Evolutionary conservation across 495 filamentous ascomycete genomes (phyloP).

Genomic region (Hypomontagnella monticulosa): DNA sequence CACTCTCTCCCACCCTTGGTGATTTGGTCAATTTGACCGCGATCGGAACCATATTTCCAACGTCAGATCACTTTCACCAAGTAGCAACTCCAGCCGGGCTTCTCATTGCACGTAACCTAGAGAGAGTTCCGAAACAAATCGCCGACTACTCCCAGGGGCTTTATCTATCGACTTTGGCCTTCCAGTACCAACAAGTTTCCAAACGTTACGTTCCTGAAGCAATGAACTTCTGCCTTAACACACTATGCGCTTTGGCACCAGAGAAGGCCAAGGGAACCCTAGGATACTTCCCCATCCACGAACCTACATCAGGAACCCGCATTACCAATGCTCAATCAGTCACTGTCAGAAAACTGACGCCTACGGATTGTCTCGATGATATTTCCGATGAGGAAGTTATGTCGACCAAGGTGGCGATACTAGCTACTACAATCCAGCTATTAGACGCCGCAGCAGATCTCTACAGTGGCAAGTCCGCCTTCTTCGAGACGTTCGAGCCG

Average conservation of each 20-base stretch:
- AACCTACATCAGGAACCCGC: conserved; percentile 64
- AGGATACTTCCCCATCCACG: conserved; percentile 70
- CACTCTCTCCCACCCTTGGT: conserved; percentile 70
- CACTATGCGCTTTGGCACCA: conserved; percentile 74
- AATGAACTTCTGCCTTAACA: conserved; percentile 80
- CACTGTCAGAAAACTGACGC: conserved; percentile 53
- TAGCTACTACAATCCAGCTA: conserved; percentile 65
- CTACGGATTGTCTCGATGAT: conserved; percentile 62
- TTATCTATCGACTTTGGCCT: conserved; percentile 77
- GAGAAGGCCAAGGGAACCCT: conserved; percentile 53
- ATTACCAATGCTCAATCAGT: conserved; percentile 50
- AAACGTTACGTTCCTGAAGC: conserved; percentile 90
- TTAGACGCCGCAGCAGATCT: conserved; percentile 68
- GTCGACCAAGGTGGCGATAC: conserved; percentile 65
- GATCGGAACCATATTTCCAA: conserved; percentile 86
- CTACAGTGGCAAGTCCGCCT: conserved; percentile 74
- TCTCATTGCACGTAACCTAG: conserved; percentile 82
- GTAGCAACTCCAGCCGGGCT: conserved; percentile 90
- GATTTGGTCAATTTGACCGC: conserved; percentile 86
- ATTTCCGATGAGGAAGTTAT: conserved; percentile 47
- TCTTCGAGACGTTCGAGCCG: conserved; percentile 75
- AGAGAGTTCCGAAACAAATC: conserved; percentile 71
- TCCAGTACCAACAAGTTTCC: conserved; percentile 82
- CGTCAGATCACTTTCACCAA: conserved; percentile 95
- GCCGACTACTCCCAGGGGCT: conserved; percentile 75